Evolutionary conservation across 495 filamentous ascomycete species (phyloP).

Genomic region (Cercophora sp.): DNA sequence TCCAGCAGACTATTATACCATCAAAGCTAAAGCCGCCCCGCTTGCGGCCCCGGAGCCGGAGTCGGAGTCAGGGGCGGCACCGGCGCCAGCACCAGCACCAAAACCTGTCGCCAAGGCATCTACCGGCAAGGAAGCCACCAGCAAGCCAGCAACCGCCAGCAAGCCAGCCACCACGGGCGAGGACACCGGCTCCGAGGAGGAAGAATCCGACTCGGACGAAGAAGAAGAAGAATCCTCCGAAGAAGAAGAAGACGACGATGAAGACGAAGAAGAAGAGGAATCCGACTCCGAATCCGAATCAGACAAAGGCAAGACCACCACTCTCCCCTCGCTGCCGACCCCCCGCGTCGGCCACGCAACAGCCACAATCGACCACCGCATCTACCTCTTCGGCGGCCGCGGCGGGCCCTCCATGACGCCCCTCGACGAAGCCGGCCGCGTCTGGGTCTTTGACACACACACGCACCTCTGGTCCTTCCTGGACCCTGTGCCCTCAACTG

Average conservation of each 20-base stretch:
- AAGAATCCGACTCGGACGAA: not conserved
- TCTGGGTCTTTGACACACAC: conserved; percentile 63
- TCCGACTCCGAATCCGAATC: conserved; percentile 18
- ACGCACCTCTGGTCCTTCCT: conserved; percentile 54
- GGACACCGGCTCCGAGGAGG: too few relatives aligned
- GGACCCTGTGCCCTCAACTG: conserved; percentile 37
- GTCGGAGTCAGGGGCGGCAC: too few relatives aligned
- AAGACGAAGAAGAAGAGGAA: conserved; percentile 33
- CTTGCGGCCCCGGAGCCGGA: not conserved
- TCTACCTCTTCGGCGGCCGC: conserved; percentile 63
- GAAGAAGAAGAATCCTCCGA: conserved; percentile 36
- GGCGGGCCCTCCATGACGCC: conserved; percentile 40
- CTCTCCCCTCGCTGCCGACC: conserved; percentile 38
- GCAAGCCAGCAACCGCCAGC: too few relatives aligned
- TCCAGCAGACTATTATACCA: conserved; percentile 53
- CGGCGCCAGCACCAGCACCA: too few relatives aligned
- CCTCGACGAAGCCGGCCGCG: conserved; percentile 57
- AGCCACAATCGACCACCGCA: conserved; percentile 52
- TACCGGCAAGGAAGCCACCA: too few relatives aligned
- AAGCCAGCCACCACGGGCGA: too few relatives aligned
- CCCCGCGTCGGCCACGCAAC: conserved; percentile 56
- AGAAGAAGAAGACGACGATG: conserved; percentile 21
- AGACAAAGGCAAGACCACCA: conserved; percentile 27
- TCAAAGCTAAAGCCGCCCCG: conserved; percentile 39
- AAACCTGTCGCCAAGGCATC: too few relatives aligned